These are phyloP conservation scores for Lyophyllum shimeji DNA, from an alignment of 768 basidiomycete species.

Conservation along the genomic window DNA sequence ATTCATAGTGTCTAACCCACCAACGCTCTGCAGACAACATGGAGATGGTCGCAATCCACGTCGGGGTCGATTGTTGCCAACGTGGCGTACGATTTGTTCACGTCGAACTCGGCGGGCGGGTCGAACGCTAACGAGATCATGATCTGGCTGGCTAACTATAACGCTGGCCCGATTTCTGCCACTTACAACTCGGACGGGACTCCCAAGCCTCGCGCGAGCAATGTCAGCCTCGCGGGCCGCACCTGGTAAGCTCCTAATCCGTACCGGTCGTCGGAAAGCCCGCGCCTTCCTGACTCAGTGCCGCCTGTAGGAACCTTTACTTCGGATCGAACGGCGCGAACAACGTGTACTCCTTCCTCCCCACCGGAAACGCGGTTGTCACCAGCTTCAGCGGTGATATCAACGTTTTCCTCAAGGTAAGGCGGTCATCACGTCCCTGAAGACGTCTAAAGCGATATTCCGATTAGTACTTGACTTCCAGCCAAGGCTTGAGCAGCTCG, in stretches of 20 bases:
- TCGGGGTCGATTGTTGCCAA: constrained; percentile 47
- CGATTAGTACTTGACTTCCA: constrained; percentile 48
- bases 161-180: constrained; percentile 57
- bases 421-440: background rate
- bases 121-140: constrained; percentile 52
- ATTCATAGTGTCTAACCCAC: too few relatives aligned
- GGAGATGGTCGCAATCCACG: constrained; percentile 54
- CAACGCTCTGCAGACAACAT: constrained; percentile 49
- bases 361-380: constrained; percentile 32
- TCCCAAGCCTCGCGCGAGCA: constrained; percentile 43
- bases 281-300: background rate
- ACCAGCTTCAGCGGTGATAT: constrained; percentile 55
- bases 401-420: constrained; percentile 49
- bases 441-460: background rate
- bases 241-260: constrained; percentile 39
- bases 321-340: constrained; percentile 53
- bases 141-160: constrained; percentile 64
- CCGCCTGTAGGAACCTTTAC: constrained; percentile 48
- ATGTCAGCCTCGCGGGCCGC: constrained; percentile 45
- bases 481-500: constrained; percentile 43
- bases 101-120: constrained; percentile 48
- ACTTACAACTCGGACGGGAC: constrained; percentile 44
- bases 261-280: background rate
- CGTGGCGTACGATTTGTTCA: constrained; percentile 67
- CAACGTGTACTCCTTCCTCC: constrained; percentile 50